Percentiles rank a stretch among this genome's conserved stretches.
Conservation (phyloP, 2,329 filamentous ascomycete genomes). For the Kalaharituber pfeilii region DNA sequence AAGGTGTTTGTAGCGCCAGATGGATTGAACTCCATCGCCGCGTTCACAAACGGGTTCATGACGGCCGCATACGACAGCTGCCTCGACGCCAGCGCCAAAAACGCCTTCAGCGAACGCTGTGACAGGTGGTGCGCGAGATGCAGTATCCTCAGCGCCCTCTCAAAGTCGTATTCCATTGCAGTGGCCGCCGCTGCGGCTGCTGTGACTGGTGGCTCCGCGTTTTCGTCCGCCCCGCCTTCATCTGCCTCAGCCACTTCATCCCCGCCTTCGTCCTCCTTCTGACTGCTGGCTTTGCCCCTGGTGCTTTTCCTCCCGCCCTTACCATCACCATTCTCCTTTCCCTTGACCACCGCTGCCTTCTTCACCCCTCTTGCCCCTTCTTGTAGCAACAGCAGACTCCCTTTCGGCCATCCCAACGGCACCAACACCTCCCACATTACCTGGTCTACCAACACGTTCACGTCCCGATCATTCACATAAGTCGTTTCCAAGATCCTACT, state of each 20-base stretch:
- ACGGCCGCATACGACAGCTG: slow-evolving; percentile 59
- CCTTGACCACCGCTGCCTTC: slow-evolving; percentile 27
- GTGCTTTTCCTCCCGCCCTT: slow-evolving; percentile 29
- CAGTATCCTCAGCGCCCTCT: not conserved
- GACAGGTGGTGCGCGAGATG: not conserved
- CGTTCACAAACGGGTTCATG: slow-evolving; percentile 56
- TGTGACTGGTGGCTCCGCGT: not conserved
- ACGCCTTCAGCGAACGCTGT: slow-evolving; percentile 37
- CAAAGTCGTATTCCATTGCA: slow-evolving; percentile 2
- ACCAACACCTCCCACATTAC: slow-evolving; percentile 75
- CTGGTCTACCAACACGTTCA: slow-evolving; percentile 68
- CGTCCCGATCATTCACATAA: slow-evolving; percentile 75
- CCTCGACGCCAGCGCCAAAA: slow-evolving; percentile 68
- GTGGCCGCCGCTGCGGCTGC: not conserved
- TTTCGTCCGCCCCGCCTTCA: not conserved
- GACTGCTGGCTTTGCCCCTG: not conserved
- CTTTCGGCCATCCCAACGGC: slow-evolving; percentile 65
- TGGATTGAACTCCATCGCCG: slow-evolving; percentile 82
- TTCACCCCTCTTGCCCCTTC: slow-evolving; percentile 32
- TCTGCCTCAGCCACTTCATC: not conserved
- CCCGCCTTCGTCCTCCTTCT: not conserved
- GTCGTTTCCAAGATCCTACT: slow-evolving; percentile 71
- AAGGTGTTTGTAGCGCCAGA: slow-evolving; percentile 32
- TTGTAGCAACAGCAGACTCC: slow-evolving; percentile 26
- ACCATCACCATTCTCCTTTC: slow-evolving; percentile 43